phyloP scores from a whole-genome alignment of 164 flowering plant species.

The grape (Vitis vinifera) region ASM3070453v1 NC_081819.1:22619501-22620000 shows the following conservation, averaged over 20 bases:
- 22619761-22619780: slow-evolving; percentile 65
- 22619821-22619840: not conserved
- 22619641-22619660: slow-evolving; percentile 77
- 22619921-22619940: too few relatives aligned
- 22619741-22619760: slow-evolving; percentile 62
- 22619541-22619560: not conserved
- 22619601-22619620: slow-evolving; percentile 65
- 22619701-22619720: slow-evolving; percentile 80
- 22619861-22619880: too few relatives aligned
- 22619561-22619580: slow-evolving; percentile 65
- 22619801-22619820: slow-evolving; percentile 4
- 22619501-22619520: not conserved
- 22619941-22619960: too few relatives aligned
- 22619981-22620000: too few relatives aligned
- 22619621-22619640: slow-evolving; percentile 62
- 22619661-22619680: slow-evolving; percentile 99
- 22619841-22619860: not conserved
- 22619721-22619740: slow-evolving; percentile 78
- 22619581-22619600: slow-evolving; percentile 71
- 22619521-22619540: not conserved
- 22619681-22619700: slow-evolving; percentile 78
- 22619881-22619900: too few relatives aligned
- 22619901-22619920: too few relatives aligned
- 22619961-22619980: too few relatives aligned
- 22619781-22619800: too few relatives aligned